phyloP scores from a whole-genome alignment of 73 alveolate species.

The Paramecium pentaurelia region DNA sequence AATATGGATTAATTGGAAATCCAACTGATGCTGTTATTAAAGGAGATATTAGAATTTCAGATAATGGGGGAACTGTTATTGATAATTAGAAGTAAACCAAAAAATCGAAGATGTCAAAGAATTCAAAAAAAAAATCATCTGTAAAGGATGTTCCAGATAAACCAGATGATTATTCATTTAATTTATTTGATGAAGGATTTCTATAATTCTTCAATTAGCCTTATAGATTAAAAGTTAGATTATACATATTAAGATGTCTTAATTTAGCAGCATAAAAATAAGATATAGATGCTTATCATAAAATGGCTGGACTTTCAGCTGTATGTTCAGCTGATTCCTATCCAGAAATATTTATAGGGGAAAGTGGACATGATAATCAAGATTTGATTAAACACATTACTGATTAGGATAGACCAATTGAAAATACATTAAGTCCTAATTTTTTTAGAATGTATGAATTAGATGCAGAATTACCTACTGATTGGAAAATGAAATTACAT shows the following conservation, averaged over 20 bases:
- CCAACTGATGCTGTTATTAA: constrained; percentile 68
- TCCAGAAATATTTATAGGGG: constrained; percentile 87
- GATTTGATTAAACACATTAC: constrained; percentile 69
- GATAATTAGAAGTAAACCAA: background rate
- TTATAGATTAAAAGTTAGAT: constrained; percentile 71
- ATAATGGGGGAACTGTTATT: background rate
- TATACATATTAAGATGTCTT: constrained; percentile 73
- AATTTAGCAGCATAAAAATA: constrained; percentile 81
- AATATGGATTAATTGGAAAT: constrained; percentile 60
- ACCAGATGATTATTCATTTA: constrained; percentile 55
- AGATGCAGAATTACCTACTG: constrained; percentile 86
- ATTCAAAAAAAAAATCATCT: background rate
- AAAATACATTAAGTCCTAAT: constrained; percentile 77
- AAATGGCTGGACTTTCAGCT: constrained; percentile 82
- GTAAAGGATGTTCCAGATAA: constrained; percentile 48
- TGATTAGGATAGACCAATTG: constrained; percentile 72
- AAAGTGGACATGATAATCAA: constrained; percentile 68
- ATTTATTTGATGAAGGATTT: constrained; percentile 40
- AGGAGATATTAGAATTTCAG: constrained; percentile 44
- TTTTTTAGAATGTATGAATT: constrained; percentile 84
- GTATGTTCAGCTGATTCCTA: constrained; percentile 85
- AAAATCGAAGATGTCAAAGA: background rate
- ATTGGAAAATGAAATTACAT: constrained; percentile 77
- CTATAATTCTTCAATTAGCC: constrained; percentile 22
- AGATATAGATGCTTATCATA: constrained; percentile 67